Conservation (phyloP, 306 rosid species). For the Pachyrhizus erosus region DNA sequence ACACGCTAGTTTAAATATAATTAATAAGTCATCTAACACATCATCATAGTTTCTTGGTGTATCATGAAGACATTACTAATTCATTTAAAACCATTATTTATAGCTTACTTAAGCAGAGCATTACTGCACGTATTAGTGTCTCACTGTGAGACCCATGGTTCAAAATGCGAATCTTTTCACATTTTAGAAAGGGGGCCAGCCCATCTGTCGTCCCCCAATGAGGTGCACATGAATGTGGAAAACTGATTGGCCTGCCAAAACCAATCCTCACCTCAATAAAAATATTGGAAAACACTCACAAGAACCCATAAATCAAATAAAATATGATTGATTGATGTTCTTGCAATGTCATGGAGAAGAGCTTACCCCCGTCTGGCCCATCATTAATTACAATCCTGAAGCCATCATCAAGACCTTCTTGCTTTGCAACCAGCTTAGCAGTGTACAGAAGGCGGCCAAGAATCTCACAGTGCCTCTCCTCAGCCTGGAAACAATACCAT, state of each 20-base stretch:
- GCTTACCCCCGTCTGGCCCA: constrained; percentile 76
- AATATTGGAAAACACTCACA: neutral
- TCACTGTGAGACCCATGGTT: neutral
- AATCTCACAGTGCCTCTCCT: constrained; percentile 85
- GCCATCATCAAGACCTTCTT: constrained; percentile 88
- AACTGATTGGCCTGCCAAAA: constrained; percentile 78
- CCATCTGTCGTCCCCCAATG: constrained; percentile 84
- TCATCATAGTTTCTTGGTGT: constrained; percentile 4
- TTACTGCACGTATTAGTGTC: neutral
- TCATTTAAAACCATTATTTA: constrained; percentile 20
- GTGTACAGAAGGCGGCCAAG: constrained; percentile 84
- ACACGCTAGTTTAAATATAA: neutral
- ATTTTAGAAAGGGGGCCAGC: constrained; percentile 83
- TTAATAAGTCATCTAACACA: constrained; percentile 16
- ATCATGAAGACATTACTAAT: neutral
- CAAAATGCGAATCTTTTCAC: neutral
- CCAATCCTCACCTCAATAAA: neutral
- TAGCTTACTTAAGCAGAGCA: constrained; percentile 2
- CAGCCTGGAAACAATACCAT: constrained; percentile 63
- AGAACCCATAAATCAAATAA: neutral
- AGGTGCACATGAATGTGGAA: constrained; percentile 85
- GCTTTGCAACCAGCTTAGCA: constrained; percentile 81
- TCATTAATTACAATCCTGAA: constrained; percentile 82
- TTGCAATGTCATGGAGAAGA: constrained; percentile 6
- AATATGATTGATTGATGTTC: constrained; percentile 4